A percentile compares a stretch with the other conserved stretches of the same genome.
phyloP scores from a whole-genome alignment of 345 rosid species.

The Eucalyptus pumila region DNA sequence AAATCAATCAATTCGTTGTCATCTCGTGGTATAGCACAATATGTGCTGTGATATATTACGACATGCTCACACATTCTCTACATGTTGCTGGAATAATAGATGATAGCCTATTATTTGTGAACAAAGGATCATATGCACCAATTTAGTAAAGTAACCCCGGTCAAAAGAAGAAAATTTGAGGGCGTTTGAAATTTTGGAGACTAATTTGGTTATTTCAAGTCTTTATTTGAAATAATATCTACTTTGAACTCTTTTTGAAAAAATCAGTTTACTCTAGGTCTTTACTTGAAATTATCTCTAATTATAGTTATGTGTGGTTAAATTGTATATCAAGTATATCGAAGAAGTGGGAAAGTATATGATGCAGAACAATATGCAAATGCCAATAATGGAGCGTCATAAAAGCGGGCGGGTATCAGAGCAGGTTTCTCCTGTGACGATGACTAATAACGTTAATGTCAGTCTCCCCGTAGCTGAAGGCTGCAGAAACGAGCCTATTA shows the following conservation, averaged over 20 bases:
- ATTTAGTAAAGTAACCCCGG: neutral
- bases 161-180: neutral
- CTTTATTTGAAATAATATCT: rapidly evolving
- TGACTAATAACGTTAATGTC: too few species aligned
- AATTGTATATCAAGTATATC: too few species aligned
- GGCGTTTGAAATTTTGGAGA: rapidly evolving
- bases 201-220: rapidly evolving
- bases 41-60: rapidly evolving
- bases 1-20: rapidly evolving
- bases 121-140: rapidly evolving
- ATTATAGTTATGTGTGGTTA: rapidly evolving
- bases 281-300: rapidly evolving
- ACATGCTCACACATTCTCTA: too few species aligned
- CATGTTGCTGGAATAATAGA: too few species aligned
- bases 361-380: too few species aligned
- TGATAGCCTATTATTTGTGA: rapidly evolving
- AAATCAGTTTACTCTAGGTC: rapidly evolving
- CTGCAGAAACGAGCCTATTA: too few species aligned
- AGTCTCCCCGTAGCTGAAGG: too few species aligned
- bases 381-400: too few species aligned
- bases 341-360: neutral
- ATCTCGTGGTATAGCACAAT: rapidly evolving
- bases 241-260: too few species aligned
- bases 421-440: too few species aligned
- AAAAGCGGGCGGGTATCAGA: too few species aligned